A percentile compares a stretch with the other conserved stretches of the same genome.
Conservation (phyloP, 805 yeast genomes). For the Maudiozyma barnettii region DNA sequence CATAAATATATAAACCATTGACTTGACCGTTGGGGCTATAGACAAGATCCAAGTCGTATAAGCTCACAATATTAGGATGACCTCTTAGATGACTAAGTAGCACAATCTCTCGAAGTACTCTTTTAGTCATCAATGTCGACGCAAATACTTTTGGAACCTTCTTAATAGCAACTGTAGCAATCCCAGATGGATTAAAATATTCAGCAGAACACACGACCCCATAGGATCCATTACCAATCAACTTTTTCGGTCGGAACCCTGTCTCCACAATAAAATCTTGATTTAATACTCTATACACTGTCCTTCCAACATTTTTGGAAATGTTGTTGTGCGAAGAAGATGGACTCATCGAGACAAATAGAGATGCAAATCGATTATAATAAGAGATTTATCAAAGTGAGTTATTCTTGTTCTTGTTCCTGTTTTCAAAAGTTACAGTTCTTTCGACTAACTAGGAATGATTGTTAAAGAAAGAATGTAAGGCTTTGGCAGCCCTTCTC, state of each 20-base stretch:
- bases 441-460: no score
- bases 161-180: conserved; percentile 82
- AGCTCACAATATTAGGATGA: conserved; percentile 88
- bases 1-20: conserved; percentile 86
- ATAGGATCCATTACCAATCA: conserved; percentile 94
- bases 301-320: background rate
- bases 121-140: conserved; percentile 77
- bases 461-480: no score
- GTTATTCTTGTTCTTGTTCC: no score
- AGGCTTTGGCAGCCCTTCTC: no score
- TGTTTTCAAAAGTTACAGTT: no score
- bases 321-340: background rate
- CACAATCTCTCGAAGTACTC: conserved; percentile 85
- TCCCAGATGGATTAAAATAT: conserved; percentile 53
- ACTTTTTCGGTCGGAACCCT: conserved; percentile 77
- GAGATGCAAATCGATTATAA: no score
- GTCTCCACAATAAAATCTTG: conserved; percentile 89
- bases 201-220: conserved; percentile 93
- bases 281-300: conserved; percentile 43
- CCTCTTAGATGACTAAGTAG: conserved; percentile 87
- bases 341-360: background rate
- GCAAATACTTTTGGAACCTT: conserved; percentile 88
- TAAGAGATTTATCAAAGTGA: no score
- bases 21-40: conserved; percentile 52
- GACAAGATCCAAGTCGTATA: conserved; percentile 88